These are phyloP conservation scores for Candida suzukii DNA, from an alignment of 805 yeast species.

Conservation along the genomic window DNA sequence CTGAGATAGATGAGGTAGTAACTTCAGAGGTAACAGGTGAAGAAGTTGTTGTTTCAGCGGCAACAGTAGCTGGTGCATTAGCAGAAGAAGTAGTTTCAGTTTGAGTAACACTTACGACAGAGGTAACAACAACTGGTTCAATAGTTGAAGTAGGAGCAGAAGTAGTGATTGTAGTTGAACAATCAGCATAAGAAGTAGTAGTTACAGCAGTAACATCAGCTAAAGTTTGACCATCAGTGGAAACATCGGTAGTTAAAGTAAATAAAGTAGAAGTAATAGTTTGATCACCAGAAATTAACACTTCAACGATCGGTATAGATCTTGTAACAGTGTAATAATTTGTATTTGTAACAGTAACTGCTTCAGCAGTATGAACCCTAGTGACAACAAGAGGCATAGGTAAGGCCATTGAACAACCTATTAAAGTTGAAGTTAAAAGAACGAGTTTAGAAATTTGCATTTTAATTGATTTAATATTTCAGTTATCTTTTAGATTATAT, in stretches of 20 bases:
- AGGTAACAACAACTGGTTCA: slow-evolving; percentile 6
- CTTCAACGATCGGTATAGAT: slow-evolving; percentile 44
- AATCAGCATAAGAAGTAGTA: slow-evolving; percentile 7
- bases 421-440: slow-evolving; percentile 7
- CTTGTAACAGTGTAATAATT: slow-evolving; percentile 38
- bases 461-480: background rate
- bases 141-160: slow-evolving; percentile 10
- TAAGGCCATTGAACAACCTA: slow-evolving; percentile 4
- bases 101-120: slow-evolving; percentile 7
- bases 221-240: slow-evolving; percentile 7
- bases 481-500: background rate
- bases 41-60: slow-evolving; percentile 6
- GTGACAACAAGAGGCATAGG: slow-evolving; percentile 22
- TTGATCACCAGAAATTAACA: slow-evolving; percentile 43
- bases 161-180: slow-evolving; percentile 13
- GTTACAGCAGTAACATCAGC: slow-evolving; percentile 10
- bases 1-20: slow-evolving; percentile 3
- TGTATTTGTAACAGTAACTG: slow-evolving; percentile 24
- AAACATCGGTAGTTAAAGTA: slow-evolving; percentile 26
- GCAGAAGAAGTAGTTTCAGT: slow-evolving; percentile 4
- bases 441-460: background rate
- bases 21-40: slow-evolving; percentile 7
- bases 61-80: slow-evolving; percentile 7
- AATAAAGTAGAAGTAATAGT: slow-evolving; percentile 42
- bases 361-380: slow-evolving; percentile 23